A percentile compares a stretch with the other conserved stretches of the same genome.
Conservation (phyloP, 2,329 filamentous ascomycete species). For the Westerdykella sp. region DNA sequence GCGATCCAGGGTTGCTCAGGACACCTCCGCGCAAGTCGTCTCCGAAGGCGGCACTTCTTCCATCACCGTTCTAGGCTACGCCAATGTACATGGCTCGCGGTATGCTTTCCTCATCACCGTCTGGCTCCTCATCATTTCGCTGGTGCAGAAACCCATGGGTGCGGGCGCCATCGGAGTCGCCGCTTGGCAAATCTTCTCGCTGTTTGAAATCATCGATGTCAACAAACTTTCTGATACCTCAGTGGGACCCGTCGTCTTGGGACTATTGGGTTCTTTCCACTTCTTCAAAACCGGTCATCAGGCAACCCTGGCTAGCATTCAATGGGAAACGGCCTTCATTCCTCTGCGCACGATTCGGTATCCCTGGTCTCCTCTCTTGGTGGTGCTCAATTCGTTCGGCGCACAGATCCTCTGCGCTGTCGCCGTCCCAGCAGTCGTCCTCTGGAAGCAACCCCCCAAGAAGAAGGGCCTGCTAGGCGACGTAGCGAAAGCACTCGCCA, state of each 20-base stretch:
- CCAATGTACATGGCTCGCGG: constrained; percentile 84
- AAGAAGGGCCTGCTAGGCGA: constrained; percentile 58
- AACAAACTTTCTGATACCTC: constrained; percentile 58
- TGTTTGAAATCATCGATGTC: constrained; percentile 58
- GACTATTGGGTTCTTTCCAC: constrained; percentile 84
- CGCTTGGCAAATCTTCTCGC: constrained; percentile 81
- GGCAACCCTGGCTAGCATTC: constrained; percentile 76
- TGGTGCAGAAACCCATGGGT: constrained; percentile 93
- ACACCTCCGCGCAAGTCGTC: constrained; percentile 31
- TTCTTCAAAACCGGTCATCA: constrained; percentile 99
- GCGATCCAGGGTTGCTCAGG: constrained; percentile 16
- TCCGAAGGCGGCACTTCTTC: constrained; percentile 28
- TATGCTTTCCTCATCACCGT: constrained; percentile 81
- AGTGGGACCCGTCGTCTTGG: constrained; percentile 78
- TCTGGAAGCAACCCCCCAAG: constrained; percentile 86
- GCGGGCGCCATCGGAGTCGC: constrained; percentile 75
- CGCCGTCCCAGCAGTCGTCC: constrained; percentile 69
- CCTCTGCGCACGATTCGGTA: constrained; percentile 76
- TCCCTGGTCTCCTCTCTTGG: constrained; percentile 78
- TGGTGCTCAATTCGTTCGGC: constrained; percentile 81
- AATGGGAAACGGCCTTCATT: constrained; percentile 95
- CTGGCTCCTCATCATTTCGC: constrained; percentile 66
- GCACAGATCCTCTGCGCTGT: constrained; percentile 78
- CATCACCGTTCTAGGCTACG: constrained; percentile 81
- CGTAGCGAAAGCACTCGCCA: constrained; percentile 63